phyloP scores from a whole-genome alignment of 2,329 filamentous ascomycete species.

The Beauveria varroae region DNA sequence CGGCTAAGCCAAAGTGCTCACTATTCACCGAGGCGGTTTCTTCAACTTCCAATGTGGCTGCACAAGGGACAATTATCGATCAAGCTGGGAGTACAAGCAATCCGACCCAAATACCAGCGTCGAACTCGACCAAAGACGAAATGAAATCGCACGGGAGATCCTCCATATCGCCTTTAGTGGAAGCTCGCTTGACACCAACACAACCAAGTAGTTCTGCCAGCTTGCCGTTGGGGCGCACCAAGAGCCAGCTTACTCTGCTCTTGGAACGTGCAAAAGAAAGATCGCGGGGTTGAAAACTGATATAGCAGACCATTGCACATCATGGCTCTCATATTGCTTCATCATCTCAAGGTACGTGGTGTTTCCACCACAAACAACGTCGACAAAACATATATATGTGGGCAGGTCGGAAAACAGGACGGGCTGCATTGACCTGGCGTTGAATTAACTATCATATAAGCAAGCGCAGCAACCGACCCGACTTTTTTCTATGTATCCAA shows the following conservation, averaged over 20 bases:
- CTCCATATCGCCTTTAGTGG: conserved; percentile 20
- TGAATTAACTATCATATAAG: not conserved
- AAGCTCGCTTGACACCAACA: conserved; percentile 40
- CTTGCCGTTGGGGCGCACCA: conserved; percentile 49
- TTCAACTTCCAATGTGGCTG: conserved; percentile 34
- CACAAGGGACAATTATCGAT: conserved; percentile 37
- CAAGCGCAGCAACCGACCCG: too few species aligned
- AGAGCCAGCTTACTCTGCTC: conserved; percentile 51
- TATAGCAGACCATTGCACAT: not conserved
- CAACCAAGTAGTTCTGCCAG: conserved; percentile 36
- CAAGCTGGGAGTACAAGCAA: conserved; percentile 21
- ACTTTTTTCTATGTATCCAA: too few species aligned
- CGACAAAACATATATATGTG: not conserved
- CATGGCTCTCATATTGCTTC: not conserved
- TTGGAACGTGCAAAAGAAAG: conserved; percentile 45
- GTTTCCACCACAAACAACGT: not conserved
- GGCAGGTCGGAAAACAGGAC: not conserved
- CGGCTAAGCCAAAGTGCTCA: conserved; percentile 16
- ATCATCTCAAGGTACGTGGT: not conserved
- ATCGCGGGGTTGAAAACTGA: conserved; percentile 15
- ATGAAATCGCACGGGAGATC: conserved; percentile 11
- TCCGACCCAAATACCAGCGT: not conserved
- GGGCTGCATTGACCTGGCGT: not conserved
- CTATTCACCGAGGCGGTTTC: conserved; percentile 30
- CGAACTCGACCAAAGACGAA: not conserved